Evolutionary conservation across 2,329 filamentous ascomycete species (phyloP).

Genomic region (Cercospora sp.): DNA sequence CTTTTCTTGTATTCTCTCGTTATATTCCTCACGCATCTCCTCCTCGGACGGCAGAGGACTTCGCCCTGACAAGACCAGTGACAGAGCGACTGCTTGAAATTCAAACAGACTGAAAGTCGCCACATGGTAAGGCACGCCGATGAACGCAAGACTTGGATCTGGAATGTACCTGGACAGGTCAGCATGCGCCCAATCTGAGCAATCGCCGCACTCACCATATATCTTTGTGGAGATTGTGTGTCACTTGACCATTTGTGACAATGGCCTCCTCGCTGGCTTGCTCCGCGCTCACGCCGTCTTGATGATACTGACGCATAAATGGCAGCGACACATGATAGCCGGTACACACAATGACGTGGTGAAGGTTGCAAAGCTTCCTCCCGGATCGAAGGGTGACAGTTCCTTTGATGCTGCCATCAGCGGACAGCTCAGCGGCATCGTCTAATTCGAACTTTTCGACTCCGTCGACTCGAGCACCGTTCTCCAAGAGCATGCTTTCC

Average conservation of each 20-base stretch:
- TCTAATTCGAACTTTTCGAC: conserved; percentile 49
- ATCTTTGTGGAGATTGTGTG: conserved; percentile 68
- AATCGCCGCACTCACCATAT: conserved; percentile 68
- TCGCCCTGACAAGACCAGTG: conserved; percentile 57
- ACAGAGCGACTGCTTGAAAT: conserved; percentile 64
- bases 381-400: conserved; percentile 57
- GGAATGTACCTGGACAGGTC: not conserved
- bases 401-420: conserved; percentile 49
- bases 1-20: conserved; percentile 39
- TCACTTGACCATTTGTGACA: conserved; percentile 60
- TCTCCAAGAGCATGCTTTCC: conserved; percentile 54
- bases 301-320: conserved; percentile 57
- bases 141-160: conserved; percentile 8
- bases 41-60: conserved; percentile 49
- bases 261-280: conserved; percentile 56
- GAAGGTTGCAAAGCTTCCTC: conserved; percentile 54
- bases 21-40: conserved; percentile 48
- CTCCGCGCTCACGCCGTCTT: conserved; percentile 46
- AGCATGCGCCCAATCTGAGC: conserved; percentile 68
- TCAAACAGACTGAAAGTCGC: conserved; percentile 70
- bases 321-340: conserved; percentile 69
- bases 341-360: conserved; percentile 65
- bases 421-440: conserved; percentile 1
- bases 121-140: conserved; percentile 65
- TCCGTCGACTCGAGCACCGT: conserved; percentile 54